A percentile compares a stretch with the other conserved stretches of the same genome.
phyloP scores from a whole-genome alignment of 345 rosid species.

The Arabis alpina region DNA sequence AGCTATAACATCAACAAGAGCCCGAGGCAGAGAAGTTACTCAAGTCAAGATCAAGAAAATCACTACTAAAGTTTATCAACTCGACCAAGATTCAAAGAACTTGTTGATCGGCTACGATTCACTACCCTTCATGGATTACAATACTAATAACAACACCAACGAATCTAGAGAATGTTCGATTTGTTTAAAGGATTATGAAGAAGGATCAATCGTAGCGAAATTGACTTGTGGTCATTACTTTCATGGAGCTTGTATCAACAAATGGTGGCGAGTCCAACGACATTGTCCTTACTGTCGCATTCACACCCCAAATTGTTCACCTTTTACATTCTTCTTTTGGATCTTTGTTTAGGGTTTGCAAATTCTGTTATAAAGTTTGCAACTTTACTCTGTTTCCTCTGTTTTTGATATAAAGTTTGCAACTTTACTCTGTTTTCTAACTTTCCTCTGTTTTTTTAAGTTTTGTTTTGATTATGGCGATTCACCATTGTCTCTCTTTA shows the following conservation, averaged over 20 bases:
- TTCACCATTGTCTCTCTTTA: constrained; percentile 43
- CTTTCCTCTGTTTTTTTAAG: neutral
- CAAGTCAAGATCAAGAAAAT: constrained; percentile 14
- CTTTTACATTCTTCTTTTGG: neutral
- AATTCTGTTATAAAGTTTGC: too few species aligned
- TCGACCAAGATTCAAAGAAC: neutral
- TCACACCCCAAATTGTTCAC: neutral
- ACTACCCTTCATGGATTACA: neutral
- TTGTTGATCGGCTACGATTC: neutral
- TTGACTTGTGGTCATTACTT: constrained; percentile 9
- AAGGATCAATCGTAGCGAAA: constrained; percentile 9
- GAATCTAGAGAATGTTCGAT: constrained; percentile 4
- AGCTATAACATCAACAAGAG: neutral
- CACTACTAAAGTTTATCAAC: neutral
- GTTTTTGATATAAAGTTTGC: too few species aligned
- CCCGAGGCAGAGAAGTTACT: neutral
- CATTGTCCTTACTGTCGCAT: neutral
- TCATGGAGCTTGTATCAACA: constrained; percentile 4
- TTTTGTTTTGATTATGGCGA: neutral
- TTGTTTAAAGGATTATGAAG: constrained; percentile 1
- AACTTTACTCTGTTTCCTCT: constrained; percentile 23
- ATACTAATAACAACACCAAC: neutral
- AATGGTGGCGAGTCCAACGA: neutral
- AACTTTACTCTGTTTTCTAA: constrained; percentile 21
- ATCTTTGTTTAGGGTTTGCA: constrained; percentile 49